Conservation (phyloP, 2,329 filamentous ascomycete species). For the Penicillium sp. region DNA sequence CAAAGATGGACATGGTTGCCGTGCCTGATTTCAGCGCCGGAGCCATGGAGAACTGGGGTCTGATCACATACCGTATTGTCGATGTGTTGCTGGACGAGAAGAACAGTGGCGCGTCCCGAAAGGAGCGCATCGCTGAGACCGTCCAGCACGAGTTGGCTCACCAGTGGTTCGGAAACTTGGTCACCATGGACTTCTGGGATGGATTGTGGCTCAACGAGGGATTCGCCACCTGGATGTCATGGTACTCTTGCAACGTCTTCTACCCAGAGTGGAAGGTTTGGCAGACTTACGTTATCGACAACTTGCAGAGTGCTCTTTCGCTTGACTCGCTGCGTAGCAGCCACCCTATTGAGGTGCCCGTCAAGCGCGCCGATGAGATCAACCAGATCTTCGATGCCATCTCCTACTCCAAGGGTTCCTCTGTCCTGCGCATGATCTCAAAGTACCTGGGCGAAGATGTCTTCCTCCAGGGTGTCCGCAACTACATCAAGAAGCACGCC, state of each 20-base stretch:
- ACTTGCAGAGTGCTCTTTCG: slow-evolving; percentile 79
- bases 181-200: slow-evolving; percentile 99
- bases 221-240: slow-evolving; percentile 88
- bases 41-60: slow-evolving; percentile 98
- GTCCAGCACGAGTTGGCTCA: slow-evolving; percentile 97
- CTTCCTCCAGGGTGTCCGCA: slow-evolving; percentile 87
- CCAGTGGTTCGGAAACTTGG: slow-evolving; percentile 97
- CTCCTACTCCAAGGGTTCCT: slow-evolving; percentile 95
- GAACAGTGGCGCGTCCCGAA: slow-evolving; percentile 80
- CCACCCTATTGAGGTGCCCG: slow-evolving; percentile 93
- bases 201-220: slow-evolving; percentile 95
- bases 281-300: slow-evolving; percentile 92
- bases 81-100: slow-evolving; percentile 90
- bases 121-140: slow-evolving; percentile 90
- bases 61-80: slow-evolving; percentile 91
- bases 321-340: slow-evolving; percentile 91
- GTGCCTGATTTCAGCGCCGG: slow-evolving; percentile 94
- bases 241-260: slow-evolving; percentile 92
- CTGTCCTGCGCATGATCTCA: slow-evolving; percentile 94
- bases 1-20: slow-evolving; percentile 95
- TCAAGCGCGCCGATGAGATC: slow-evolving; percentile 92
- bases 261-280: slow-evolving; percentile 99
- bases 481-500: slow-evolving; percentile 93
- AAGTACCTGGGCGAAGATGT: slow-evolving; percentile 89
- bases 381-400: slow-evolving; percentile 99